Evolutionary conservation across 2,329 filamentous ascomycete genomes (phyloP), one percentile per base, ranked within the genome.

Genomic region (Xylariaceae sp.): DNA sequence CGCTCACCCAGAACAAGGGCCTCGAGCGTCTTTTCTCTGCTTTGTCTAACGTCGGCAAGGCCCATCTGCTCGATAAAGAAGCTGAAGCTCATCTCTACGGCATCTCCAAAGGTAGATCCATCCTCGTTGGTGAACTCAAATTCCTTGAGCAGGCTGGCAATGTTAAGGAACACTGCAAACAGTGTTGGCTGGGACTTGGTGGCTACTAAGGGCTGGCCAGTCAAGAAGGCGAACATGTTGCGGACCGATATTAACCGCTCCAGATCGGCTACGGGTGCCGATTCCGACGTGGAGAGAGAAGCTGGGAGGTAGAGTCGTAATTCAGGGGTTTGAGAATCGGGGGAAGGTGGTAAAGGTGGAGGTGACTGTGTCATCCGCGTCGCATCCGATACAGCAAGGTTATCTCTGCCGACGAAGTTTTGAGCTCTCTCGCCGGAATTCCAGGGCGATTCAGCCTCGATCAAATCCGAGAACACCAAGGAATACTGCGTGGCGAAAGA

Each of bases 21-120:
- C 74, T 97, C 91, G 23, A 97, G 80, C 0, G 90, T 96, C 79
- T 94, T 95, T 70, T 96, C 91, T 30, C 88, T 83, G 71, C 90
- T 96, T 61, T 83, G 78, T 57, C 92, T 82, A 51, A 96, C 88
- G 73, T 97, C 93, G 2, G 85, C 88, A 37, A 97, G 76, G 17
- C 80, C 81, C 61, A 92, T 78, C 71, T 94, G 88, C 51, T 92
- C 87, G 61, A 92, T 84, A 69, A 92, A 95, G 67, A 83, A 84
- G 61, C 85, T 80, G 66, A 92, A 91, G 71, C 86, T 88, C 13
- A 84, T 77, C 51, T 85, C 78, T 1, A 84, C 83, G 1, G 79
- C 78, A 55, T 82, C 80, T 47, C 86, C 86, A 70, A 82, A 87
- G 0, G 80, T 83, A 13, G 79, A 78, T 5, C 81, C 82, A 61